These are phyloP conservation scores for Leccinum rimulosum DNA, from an alignment of 768 basidiomycete species.

Conservation along the genomic window DNA sequence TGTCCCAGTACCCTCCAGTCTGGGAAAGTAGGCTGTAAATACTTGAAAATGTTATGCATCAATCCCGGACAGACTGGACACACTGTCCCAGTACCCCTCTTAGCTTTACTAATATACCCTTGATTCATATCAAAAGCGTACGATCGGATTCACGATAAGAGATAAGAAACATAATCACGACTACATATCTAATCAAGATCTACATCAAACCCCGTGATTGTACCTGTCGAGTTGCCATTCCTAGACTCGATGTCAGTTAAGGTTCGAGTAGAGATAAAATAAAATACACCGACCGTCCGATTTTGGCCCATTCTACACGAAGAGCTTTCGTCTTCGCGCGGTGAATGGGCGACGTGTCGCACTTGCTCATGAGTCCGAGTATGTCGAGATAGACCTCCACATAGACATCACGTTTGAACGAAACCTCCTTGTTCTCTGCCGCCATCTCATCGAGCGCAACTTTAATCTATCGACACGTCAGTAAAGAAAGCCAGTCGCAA, in stretches of 20 bases:
- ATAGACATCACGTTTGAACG: conserved; percentile 5
- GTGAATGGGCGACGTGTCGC: background rate
- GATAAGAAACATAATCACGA: no score
- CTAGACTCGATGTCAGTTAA: no score
- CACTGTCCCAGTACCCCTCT: no score
- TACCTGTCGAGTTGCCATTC: background rate
- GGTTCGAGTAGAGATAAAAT: no score
- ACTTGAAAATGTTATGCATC: no score
- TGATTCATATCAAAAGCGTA: no score
- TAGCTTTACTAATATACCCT: no score
- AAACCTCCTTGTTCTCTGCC: conserved; percentile 1
- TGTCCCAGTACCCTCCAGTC: no score
- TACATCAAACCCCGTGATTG: background rate
- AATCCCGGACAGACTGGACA: no score
- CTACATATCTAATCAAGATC: background rate
- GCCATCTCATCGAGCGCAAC: background rate
- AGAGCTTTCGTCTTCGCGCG: background rate
- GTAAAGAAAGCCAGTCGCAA: background rate
- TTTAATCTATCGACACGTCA: conserved; percentile 3
- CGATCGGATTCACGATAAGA: no score
- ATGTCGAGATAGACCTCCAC: background rate
- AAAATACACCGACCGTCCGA: background rate
- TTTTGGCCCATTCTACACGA: background rate
- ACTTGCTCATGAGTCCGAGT: background rate
- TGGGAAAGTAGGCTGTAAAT: no score